Evolutionary conservation across 495 filamentous ascomycete genomes (phyloP).

Genomic region (Lichenothelia convexa): DNA sequence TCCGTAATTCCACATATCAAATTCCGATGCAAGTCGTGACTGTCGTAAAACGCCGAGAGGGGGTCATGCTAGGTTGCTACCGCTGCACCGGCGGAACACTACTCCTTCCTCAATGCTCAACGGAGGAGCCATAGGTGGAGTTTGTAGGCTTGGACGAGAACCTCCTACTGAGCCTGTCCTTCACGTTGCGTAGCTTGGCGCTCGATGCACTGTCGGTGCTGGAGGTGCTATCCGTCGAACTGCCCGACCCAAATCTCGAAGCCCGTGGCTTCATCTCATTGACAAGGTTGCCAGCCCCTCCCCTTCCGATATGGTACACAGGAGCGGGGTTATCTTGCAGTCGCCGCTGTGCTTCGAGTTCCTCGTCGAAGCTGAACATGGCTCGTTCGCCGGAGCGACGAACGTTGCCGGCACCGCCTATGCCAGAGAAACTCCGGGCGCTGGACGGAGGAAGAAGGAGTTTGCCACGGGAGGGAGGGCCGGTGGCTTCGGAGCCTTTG

Average conservation of each 20-base stretch:
- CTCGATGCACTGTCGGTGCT: too few relatives aligned
- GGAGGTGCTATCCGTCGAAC: slow-evolving; percentile 2
- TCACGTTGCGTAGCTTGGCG: too few relatives aligned
- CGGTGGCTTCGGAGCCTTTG: slow-evolving; percentile 33
- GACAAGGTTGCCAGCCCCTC: slow-evolving; percentile 72
- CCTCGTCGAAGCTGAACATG: slow-evolving; percentile 84
- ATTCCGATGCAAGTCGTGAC: too few relatives aligned
- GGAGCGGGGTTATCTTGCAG: slow-evolving; percentile 37
- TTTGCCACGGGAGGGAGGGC: slow-evolving; percentile 30
- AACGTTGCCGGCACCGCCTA: slow-evolving; percentile 82
- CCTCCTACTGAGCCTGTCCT: too few relatives aligned
- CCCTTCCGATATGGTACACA: slow-evolving; percentile 69
- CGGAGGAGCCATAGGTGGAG: too few relatives aligned
- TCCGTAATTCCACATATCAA: too few relatives aligned
- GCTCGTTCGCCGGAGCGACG: slow-evolving; percentile 49
- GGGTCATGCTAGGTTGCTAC: too few relatives aligned
- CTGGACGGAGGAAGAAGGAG: slow-evolving; percentile 22
- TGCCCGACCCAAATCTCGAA: slow-evolving; percentile 5
- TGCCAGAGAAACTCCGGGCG: slow-evolving; percentile 52
- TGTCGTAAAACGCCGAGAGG: too few relatives aligned
- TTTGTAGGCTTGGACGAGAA: too few relatives aligned
- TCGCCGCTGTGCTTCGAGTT: slow-evolving; percentile 51
- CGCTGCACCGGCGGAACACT: too few relatives aligned
- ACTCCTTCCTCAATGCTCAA: too few relatives aligned
- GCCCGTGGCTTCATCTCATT: slow-evolving; percentile 13